Evolutionary conservation across 768 basidiomycete genomes (phyloP), one percentile per base, ranked within the genome.

Genomic region (Piloderma croceum): DNA sequence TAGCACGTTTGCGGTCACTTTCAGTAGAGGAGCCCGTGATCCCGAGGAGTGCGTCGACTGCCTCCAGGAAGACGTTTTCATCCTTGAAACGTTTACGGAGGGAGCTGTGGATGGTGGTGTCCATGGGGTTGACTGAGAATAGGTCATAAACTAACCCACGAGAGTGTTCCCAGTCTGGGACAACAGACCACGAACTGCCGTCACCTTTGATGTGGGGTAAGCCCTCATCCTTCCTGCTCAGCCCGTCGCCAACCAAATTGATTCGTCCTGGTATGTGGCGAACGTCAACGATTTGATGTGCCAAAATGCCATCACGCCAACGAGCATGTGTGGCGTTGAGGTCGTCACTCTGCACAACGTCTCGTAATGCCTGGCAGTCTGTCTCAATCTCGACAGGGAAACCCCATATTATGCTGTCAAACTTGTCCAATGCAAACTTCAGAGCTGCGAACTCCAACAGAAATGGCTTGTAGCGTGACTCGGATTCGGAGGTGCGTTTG

Each of bases 401-500:
- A n/a, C n/a, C n/a, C n/a, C n/a, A n/a, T n/a, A n/a, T n/a, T n/a
- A n/a, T n/a, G n/a, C n/a, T n/a, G n/a, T n/a, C n/a, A n/a, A n/a
- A n/a, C n/a, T n/a, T n/a, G n/a, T n/a, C n/a, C n/a, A n/a, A n/a
- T n/a, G n/a, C n/a, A n/a, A n/a, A n/a, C n/a, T n/a, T n/a, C n/a
- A n/a, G n/a, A n/a, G n/a, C n/a, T n/a, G n/a, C n/a, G n/a, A n/a
- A 63, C 37, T 67, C 60, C 7, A 62, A 48, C 4, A 63, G 31
- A 36, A 55, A 62, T 1, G 59, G 63, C 21, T 47, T 45, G 39
- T 63, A 66, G 5, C 50, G 47, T 22, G 51, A 53, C 36, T 64
- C 63, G 0, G 53, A 39, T 0, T 31, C 20, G 1, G 62, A 67
- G 9, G 63, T 63, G 7, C 61, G 44, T 34, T 67, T n/a, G n/a